Evolutionary conservation across 2,329 filamentous ascomycete species (phyloP).

Genomic region (Endothia cerciana): DNA sequence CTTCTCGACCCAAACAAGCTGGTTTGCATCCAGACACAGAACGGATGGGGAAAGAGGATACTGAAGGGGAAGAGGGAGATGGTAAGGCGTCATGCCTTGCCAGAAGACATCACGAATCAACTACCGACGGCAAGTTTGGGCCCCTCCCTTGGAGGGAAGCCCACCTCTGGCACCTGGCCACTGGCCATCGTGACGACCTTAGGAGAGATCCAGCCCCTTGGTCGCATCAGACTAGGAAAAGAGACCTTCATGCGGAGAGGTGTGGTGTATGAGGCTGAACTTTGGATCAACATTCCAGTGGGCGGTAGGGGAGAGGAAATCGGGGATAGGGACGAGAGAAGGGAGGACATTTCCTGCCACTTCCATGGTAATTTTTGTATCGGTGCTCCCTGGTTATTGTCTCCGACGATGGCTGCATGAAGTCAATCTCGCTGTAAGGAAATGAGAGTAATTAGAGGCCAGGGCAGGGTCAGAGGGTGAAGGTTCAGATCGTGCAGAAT

Average conservation of each 20-base stretch:
- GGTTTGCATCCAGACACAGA: constrained; percentile 5
- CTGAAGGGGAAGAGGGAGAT: constrained; percentile 8
- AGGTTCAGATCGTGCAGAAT: too few species aligned
- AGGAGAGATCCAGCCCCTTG: constrained; percentile 25
- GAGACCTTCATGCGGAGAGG: neutral
- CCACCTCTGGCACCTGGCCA: neutral
- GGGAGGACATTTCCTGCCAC: constrained; percentile 11
- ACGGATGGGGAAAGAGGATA: constrained; percentile 1
- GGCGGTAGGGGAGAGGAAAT: constrained; percentile 18
- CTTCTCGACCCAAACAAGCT: constrained; percentile 14
- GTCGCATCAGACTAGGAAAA: constrained; percentile 12
- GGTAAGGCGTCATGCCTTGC: constrained; percentile 20
- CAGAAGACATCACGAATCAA: constrained; percentile 19
- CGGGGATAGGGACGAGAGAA: constrained; percentile 12
- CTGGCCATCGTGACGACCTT: constrained; percentile 3
- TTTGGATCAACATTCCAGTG: constrained; percentile 30
- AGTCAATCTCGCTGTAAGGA: too few species aligned
- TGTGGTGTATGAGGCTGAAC: constrained; percentile 19
- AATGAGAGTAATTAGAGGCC: too few species aligned
- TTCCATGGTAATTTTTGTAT: neutral
- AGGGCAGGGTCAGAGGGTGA: too few species aligned
- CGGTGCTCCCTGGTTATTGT: constrained; percentile 13
- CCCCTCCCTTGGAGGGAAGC: constrained; percentile 22
- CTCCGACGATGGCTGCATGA: neutral
- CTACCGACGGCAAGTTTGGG: constrained; percentile 12